Conservation (phyloP, 108 stramenopile species). For the Ochromonas danica region DNA sequence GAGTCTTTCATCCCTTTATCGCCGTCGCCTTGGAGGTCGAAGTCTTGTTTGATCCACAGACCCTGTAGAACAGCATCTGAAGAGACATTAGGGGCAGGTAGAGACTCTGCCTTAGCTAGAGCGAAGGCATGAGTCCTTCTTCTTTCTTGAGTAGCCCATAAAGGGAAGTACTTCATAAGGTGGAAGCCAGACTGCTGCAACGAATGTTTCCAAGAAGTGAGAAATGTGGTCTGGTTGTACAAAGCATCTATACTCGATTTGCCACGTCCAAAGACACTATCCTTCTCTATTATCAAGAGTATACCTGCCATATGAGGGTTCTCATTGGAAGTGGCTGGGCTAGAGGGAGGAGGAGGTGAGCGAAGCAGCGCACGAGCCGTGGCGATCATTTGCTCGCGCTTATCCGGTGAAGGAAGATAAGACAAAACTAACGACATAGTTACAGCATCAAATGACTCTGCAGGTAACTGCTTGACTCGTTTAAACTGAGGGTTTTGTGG, state of each 20-base stretch:
- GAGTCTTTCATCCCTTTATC: no score
- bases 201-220: no score
- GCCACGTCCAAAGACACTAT: neutral
- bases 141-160: no score
- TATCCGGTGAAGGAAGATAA: conserved; percentile 31
- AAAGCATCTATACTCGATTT: no score
- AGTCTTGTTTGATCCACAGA: neutral
- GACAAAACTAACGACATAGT: conserved; percentile 39
- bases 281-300: neutral
- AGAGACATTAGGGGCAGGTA: no score
- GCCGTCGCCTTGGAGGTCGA: no score
- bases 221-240: no score
- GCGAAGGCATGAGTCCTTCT: no score
- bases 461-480: conserved; percentile 22
- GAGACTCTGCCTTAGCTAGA: no score
- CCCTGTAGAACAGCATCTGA: neutral
- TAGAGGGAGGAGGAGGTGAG: neutral
- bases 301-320: neutral
- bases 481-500: neutral
- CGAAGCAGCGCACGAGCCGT: conserved; percentile 26
- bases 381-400: conserved; percentile 24
- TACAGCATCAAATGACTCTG: conserved; percentile 23
- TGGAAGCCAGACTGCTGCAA: no score
- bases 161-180: no score
- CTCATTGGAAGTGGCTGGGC: neutral